Percentiles rank a stretch among this genome's conserved stretches.
Evolutionary conservation across 208 protist species (phyloP).

Genomic region (Herpetomonas muscarum): DNA sequence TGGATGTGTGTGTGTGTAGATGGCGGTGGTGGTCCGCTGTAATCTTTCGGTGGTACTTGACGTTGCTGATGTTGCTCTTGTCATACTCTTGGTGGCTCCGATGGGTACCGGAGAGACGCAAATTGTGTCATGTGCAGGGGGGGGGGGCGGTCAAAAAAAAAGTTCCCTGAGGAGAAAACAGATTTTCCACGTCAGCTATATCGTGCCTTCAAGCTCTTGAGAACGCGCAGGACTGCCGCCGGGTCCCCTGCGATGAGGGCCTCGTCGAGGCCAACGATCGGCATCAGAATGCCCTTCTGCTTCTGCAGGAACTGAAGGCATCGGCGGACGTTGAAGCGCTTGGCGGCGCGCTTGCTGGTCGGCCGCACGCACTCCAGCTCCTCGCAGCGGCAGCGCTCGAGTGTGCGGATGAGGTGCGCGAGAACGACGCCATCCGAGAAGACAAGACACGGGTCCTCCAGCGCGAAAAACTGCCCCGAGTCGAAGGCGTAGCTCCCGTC

Average conservation of each 20-base stretch:
- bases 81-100: neutral
- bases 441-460: slow-evolving; percentile 24
- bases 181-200: no score
- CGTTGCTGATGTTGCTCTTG: neutral
- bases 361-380: slow-evolving; percentile 59
- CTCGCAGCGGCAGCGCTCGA: slow-evolving; percentile 62
- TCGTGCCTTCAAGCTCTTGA: slow-evolving; percentile 17
- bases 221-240: slow-evolving; percentile 36
- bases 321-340: slow-evolving; percentile 70
- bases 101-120: neutral
- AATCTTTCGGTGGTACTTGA: neutral
- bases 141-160: neutral
- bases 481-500: slow-evolving; percentile 39
- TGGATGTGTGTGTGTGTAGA: no score
- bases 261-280: slow-evolving; percentile 49
- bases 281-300: slow-evolving; percentile 29
- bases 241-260: slow-evolving; percentile 36
- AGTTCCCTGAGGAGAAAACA: no score
- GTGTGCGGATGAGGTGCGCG: slow-evolving; percentile 42
- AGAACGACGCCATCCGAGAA: slow-evolving; percentile 81
- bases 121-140: neutral
- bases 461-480: neutral
- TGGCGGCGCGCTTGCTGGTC: slow-evolving; percentile 40
- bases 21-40: neutral
- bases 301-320: slow-evolving; percentile 61